Evolutionary conservation across 768 basidiomycete genomes (phyloP), one percentile per base, ranked within the genome.

Genomic region (Amyloporia xantha): DNA sequence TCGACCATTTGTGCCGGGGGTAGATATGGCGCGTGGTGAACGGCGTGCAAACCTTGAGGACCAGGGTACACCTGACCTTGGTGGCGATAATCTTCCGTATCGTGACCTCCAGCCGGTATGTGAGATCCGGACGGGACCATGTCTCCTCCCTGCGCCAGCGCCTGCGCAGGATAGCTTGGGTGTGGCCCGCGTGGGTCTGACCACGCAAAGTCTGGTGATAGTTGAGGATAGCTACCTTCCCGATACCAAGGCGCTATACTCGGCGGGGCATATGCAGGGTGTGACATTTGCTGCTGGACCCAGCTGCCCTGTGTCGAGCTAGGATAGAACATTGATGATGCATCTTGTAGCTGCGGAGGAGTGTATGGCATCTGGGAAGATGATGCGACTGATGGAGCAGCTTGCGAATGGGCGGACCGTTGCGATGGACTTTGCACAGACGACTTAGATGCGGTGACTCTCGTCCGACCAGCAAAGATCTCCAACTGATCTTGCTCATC

Each of bases 391-490:
- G 7, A 6, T 17, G 9, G 38, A 9, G 38, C 9, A 13, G 7
- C 6, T 39, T 19, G 38, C 38, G 20, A 39, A 7, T 39, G 38
- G 6, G 19, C 17, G 17, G 38, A 39, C 12, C 38, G 19, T 39
- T 21, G 30, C 19, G 38, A 21, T 39, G 38, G 19, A 7, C 19
- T 7, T 17, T 39, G 7, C 9, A 9, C 20, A n/a, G n/a, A n/a
- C n/a, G n/a, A n/a, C n/a, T n/a, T n/a, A n/a, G n/a, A n/a, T n/a
- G n/a, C n/a, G 17, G 38, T 21, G 19, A 19, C 6, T 17, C 9
- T 17, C 0, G 78, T 82, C 50, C 78, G 76, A 3, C 85, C 86
- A 0, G 82, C 78, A 56, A 86, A 82, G 38, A 87, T 83, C 0
- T 77, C 70, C 3, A 88, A 68, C 52, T 84, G 85, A 50, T 87